These are phyloP conservation scores for Russula lepida DNA, from an alignment of 768 basidiomycete species.

Conservation along the genomic window DNA sequence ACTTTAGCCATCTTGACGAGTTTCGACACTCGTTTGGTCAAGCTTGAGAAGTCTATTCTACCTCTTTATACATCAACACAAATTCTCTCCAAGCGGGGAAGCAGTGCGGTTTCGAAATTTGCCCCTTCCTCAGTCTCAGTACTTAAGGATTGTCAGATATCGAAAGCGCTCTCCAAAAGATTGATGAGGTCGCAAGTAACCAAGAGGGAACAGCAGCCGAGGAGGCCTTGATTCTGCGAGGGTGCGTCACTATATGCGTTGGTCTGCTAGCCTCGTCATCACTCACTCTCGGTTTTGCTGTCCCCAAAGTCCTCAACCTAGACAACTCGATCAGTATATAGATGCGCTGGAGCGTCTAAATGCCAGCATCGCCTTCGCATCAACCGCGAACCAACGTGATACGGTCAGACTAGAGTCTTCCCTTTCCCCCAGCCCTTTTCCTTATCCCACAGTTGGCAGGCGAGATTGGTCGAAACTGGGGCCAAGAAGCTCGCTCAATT, in stretches of 20 bases:
- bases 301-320: slow-evolving; percentile 54
- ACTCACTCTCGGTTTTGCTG: not conserved
- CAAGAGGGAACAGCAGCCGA: slow-evolving; percentile 70
- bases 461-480: slow-evolving; percentile 75
- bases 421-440: not conserved
- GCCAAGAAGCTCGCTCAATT: slow-evolving; percentile 74
- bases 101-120: slow-evolving; percentile 41
- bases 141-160: slow-evolving; percentile 46
- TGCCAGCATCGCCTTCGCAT: slow-evolving; percentile 70
- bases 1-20: slow-evolving; percentile 68
- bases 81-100: slow-evolving; percentile 58
- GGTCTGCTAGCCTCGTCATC: no score
- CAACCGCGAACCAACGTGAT: slow-evolving; percentile 46
- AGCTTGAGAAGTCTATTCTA: slow-evolving; percentile 77
- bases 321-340: slow-evolving; percentile 55
- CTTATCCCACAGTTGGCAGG: slow-evolving; percentile 27
- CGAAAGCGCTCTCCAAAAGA: slow-evolving; percentile 67
- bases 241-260: slow-evolving; percentile 37
- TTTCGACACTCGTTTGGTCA: slow-evolving; percentile 74
- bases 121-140: not conserved
- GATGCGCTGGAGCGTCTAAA: slow-evolving; percentile 72
- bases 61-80: slow-evolving; percentile 78
- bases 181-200: slow-evolving; percentile 68
- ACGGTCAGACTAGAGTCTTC: slow-evolving; percentile 29
- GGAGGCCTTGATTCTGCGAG: slow-evolving; percentile 69